These are phyloP conservation scores for Pythium dissotocum DNA, from an alignment of 352 stramenopile genomes.

Conservation along the genomic window DNA sequence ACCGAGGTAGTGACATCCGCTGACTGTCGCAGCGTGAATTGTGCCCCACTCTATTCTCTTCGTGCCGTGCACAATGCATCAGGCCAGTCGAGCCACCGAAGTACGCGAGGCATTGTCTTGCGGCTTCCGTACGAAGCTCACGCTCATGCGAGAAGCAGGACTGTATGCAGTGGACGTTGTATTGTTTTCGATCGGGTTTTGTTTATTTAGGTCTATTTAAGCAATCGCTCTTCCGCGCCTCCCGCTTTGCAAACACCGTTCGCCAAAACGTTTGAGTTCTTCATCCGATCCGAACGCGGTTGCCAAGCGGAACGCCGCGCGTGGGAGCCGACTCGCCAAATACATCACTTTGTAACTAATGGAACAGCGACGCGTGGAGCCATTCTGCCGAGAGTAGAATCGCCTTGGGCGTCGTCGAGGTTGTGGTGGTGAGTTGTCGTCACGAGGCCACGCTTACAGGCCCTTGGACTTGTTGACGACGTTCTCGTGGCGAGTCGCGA, in stretches of 20 bases:
- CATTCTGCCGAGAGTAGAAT: background rate
- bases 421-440: background rate
- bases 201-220: slow-evolving; percentile 11
- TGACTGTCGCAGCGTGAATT: slow-evolving; percentile 1
- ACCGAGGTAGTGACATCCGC: background rate
- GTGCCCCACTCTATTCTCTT: slow-evolving; percentile 1
- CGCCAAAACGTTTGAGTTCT: background rate
- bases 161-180: background rate
- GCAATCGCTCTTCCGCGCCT: slow-evolving; percentile 1
- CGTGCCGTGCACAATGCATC: background rate
- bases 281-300: slow-evolving; percentile 1
- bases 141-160: too few relatives aligned
- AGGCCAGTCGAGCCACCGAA: background rate
- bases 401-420: background rate
- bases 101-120: too few relatives aligned
- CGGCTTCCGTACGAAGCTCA: too few relatives aligned
- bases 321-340: slow-evolving; percentile 8
- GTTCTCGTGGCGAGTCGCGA: slow-evolving; percentile 76
- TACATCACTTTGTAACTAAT: slow-evolving; percentile 20
- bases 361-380: slow-evolving; percentile 15
- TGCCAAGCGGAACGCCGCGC: slow-evolving; percentile 4
- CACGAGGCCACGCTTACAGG: slow-evolving; percentile 26
- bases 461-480: slow-evolving; percentile 80
- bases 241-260: background rate
- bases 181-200: background rate